Base-by-base conservation (phyloP, 73 alveolate genomes). In the Loxodes magnus region DNA sequence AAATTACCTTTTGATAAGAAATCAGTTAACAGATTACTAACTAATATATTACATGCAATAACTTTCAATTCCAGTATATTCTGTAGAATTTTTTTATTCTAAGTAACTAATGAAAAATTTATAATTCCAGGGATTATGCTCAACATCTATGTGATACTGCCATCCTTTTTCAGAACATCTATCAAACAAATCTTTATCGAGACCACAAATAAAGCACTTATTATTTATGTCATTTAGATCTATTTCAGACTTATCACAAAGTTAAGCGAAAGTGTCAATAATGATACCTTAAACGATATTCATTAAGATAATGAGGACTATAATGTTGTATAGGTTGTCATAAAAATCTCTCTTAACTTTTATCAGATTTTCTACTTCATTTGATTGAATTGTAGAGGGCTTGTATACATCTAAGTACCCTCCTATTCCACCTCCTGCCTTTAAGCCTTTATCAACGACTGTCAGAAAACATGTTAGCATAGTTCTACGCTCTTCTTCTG, bases 101-200 rank as follows among this genome's bases (percentile, higher is more conserved):
- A 54, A 54, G 16, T 54, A 54, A 29, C 66, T 36, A 1, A 54
- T 16, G 28, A 33, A 54, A 21, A 31, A 35, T 17, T 35, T 17
- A 54, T 54, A 54, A 35, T 54, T 54, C 67, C 67, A 54, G n/a
- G n/a, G 31, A 61, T 61, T 54, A n/a, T 61, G 75, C 69, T 50
- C 75, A 17, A 17, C 19, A 14, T 49, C 39, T 4, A 44, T 43
- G 51, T 61, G 75, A n/a, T 56, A 33, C 20, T 55, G 44, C 34
- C 56, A 67, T 2, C 74, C 70, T 9, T 54, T 33, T 29, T 59
- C 82, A 46, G 82, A 53, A 31, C 44, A 25, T 44, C 82, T 63
- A 29, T 67, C 82, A 62, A 67, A 44, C 1, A 58, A 9, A 20
- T 67, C 82, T 44, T 55, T 56, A 16, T 61, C 75, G 0, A 42